phyloP scores from a whole-genome alignment of 179 eudicot species.

The Pouteria campechiana region DNA sequence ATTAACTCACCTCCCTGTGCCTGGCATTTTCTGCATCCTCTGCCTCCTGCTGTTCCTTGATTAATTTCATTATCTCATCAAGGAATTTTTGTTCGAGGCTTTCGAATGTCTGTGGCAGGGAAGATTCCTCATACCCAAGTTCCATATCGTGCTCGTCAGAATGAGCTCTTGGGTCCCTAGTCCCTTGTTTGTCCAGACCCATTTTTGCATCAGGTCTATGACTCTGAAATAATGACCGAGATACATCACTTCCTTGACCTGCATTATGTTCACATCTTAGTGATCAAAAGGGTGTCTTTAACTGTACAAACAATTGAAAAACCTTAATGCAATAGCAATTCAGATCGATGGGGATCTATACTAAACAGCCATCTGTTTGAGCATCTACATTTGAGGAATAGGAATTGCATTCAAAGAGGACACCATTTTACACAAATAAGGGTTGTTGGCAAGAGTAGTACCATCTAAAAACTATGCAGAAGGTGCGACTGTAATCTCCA shows the following conservation, averaged over 20 bases:
- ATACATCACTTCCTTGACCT: conserved; percentile 53
- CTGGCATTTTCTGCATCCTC: conserved; percentile 83
- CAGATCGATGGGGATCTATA: too few relatives aligned
- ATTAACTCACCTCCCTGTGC: conserved; percentile 70
- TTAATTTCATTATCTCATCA: conserved; percentile 56
- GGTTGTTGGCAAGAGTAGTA: too few relatives aligned
- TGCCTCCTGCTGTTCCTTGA: conserved; percentile 69
- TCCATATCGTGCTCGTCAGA: conserved; percentile 65
- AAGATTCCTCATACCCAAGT: conserved; percentile 54
- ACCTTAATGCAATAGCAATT: too few relatives aligned
- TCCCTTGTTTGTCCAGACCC: conserved; percentile 27
- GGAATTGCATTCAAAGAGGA: too few relatives aligned
- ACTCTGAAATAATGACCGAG: conserved; percentile 51
- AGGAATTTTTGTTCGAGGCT: conserved; percentile 65
- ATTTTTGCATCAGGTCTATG: conserved; percentile 45
- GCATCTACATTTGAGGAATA: too few relatives aligned
- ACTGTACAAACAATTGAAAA: neutral
- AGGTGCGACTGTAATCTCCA: too few relatives aligned
- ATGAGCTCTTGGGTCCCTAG: conserved; percentile 43
- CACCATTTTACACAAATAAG: too few relatives aligned
- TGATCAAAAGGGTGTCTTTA: neutral
- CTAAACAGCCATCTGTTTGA: too few relatives aligned
- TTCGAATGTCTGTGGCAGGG: conserved; percentile 35
- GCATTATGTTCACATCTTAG: neutral
- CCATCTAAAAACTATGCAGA: too few relatives aligned